Evolutionary conservation across 306 rosid genomes (phyloP).

Genomic region (Begonia fuchsioides): DNA sequence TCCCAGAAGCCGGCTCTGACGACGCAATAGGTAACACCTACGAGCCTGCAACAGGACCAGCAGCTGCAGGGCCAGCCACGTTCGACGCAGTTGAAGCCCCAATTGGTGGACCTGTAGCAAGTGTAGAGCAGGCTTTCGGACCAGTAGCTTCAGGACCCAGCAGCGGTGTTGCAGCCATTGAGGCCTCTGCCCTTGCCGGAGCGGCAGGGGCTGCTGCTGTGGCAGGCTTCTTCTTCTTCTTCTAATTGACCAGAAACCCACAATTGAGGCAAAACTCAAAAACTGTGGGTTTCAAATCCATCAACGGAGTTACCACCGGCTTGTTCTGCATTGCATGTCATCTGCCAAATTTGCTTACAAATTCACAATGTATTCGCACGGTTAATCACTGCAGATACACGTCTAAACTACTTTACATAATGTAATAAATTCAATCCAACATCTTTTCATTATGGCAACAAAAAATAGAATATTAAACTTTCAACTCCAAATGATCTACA

Average conservation of each 20-base stretch:
- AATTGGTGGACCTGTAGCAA: constrained; percentile 33
- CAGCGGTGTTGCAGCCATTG: constrained; percentile 9
- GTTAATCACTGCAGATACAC: no score
- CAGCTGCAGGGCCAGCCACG: no score
- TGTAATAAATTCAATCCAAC: no score
- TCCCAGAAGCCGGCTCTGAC: background rate
- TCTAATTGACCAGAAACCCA: constrained; percentile 1
- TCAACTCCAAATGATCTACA: no score
- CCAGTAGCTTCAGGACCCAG: background rate
- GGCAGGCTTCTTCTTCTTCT: constrained; percentile 22
- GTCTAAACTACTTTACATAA: no score
- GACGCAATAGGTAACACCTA: constrained; percentile 19
- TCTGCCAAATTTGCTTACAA: background rate
- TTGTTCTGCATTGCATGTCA: no score
- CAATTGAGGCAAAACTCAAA: background rate
- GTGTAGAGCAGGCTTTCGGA: background rate
- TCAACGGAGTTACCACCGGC: background rate
- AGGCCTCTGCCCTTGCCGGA: constrained; percentile 17
- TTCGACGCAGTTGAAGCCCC: constrained; percentile 18
- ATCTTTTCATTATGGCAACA: no score
- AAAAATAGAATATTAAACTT: no score
- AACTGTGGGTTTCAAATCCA: background rate
- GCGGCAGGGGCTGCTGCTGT: constrained; percentile 10
- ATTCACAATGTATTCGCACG: background rate
- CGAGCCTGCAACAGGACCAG: background rate